These are phyloP conservation scores for Boletus bicolor DNA, from an alignment of 768 basidiomycete genomes.

Conservation along the genomic window DNA sequence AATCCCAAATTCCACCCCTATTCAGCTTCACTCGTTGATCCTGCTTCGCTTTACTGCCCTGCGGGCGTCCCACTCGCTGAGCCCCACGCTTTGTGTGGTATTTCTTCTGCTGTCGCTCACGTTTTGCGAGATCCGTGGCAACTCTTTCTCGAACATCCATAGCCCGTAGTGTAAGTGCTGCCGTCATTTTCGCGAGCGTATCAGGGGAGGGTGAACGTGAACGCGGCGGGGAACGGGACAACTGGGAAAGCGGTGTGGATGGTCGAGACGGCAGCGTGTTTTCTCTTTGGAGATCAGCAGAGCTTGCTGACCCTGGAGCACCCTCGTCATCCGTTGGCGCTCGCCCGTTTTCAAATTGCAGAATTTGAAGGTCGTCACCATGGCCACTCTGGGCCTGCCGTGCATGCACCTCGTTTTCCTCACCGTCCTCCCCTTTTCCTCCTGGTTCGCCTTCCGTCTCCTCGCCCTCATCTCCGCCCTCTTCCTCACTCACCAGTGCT, in stretches of 20 bases:
- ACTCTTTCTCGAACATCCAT: conserved; percentile 57
- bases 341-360: conserved; percentile 14
- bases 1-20: conserved; percentile 60
- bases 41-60: conserved; percentile 85
- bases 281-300: conserved; percentile 7
- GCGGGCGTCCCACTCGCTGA: conserved; percentile 60
- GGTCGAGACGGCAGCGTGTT: conserved; percentile 21
- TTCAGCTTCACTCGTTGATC: conserved; percentile 65
- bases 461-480: conserved; percentile 35
- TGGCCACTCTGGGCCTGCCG: conserved; percentile 1
- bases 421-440: conserved; percentile 33
- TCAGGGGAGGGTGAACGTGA: conserved; percentile 47
- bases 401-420: conserved; percentile 25
- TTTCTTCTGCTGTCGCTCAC: conserved; percentile 64
- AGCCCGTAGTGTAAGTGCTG: conserved; percentile 35
- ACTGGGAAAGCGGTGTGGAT: conserved; percentile 37
- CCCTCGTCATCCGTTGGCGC: not conserved
- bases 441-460: conserved; percentile 38
- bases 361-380: conserved; percentile 10
- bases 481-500: conserved; percentile 25
- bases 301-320: not conserved
- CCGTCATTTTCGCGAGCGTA: conserved; percentile 41
- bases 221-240: conserved; percentile 52
- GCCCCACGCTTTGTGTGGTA: conserved; percentile 73
- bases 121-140: conserved; percentile 57